phyloP scores from a whole-genome alignment of 176 grass and related monocot species.

The Avena insularis region DNA sequence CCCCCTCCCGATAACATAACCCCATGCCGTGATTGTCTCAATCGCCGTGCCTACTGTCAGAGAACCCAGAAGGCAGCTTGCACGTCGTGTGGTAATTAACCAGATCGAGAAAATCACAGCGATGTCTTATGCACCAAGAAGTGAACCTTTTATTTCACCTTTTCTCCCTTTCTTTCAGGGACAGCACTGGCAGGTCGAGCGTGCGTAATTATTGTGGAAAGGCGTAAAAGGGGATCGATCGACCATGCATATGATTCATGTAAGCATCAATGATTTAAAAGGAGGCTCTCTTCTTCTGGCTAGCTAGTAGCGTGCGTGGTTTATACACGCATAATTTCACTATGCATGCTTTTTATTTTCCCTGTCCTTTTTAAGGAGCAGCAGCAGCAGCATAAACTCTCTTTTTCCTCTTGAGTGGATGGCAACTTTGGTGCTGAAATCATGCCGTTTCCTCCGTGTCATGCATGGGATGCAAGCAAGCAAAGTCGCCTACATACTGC shows the following conservation, averaged over 20 bases:
- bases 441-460: conserved; percentile 41
- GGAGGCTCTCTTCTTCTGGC: neutral
- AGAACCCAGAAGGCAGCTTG: neutral
- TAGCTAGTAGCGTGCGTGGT: conserved; percentile 53
- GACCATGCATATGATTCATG: conserved; percentile 44
- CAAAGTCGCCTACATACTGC: conserved; percentile 32
- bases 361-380: conserved; percentile 35
- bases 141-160: neutral
- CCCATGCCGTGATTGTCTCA: neutral
- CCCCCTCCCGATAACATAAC: neutral
- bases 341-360: neutral
- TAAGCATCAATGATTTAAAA: conserved; percentile 59
- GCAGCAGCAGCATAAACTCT: neutral
- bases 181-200: neutral
- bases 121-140: conserved; percentile 33
- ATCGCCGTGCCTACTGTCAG: neutral
- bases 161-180: conserved; percentile 22
- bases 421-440: conserved; percentile 69
- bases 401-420: conserved; percentile 46
- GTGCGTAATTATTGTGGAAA: conserved; percentile 55
- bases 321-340: conserved; percentile 73
- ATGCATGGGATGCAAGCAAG: conserved; percentile 44
- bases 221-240: conserved; percentile 41
- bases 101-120: neutral
- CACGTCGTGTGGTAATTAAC: neutral